These are phyloP conservation scores for Hericium coralloides DNA, from an alignment of 768 basidiomycete genomes.

Conservation along the genomic window DNA sequence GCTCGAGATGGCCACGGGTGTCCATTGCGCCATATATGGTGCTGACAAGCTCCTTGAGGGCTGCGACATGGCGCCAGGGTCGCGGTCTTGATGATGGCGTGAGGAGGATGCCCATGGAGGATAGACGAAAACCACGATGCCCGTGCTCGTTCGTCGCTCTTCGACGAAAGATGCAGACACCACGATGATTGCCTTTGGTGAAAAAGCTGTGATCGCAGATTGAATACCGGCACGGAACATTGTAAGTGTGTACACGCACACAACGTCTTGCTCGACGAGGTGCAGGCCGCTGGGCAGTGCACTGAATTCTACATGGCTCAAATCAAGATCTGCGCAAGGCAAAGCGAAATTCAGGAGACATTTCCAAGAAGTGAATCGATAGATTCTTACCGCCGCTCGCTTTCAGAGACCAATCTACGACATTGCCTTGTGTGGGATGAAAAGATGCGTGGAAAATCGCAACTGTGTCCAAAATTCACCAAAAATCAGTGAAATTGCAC, in stretches of 20 bases:
- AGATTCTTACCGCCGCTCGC: constrained; percentile 49
- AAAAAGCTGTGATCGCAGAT: constrained; percentile 45
- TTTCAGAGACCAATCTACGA: constrained; percentile 72
- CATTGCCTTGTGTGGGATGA: constrained; percentile 74
- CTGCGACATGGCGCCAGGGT: constrained; percentile 67
- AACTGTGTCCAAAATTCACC: constrained; percentile 31
- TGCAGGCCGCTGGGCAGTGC: constrained; percentile 78
- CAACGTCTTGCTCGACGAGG: constrained; percentile 66
- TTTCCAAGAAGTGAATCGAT: neutral
- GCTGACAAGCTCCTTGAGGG: constrained; percentile 51
- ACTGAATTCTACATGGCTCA: constrained; percentile 72
- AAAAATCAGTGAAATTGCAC: neutral
- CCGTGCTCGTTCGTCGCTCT: constrained; percentile 60
- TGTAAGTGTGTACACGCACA: constrained; percentile 41
- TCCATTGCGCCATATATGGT: constrained; percentile 45
- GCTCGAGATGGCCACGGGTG: constrained; percentile 36
- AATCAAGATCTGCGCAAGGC: constrained; percentile 42
- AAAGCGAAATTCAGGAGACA: neutral
- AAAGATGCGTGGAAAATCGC: constrained; percentile 82
- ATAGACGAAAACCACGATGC: constrained; percentile 73
- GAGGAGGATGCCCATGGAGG: constrained; percentile 68
- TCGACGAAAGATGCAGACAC: constrained; percentile 67
- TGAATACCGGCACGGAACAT: constrained; percentile 1
- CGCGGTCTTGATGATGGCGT: constrained; percentile 55
- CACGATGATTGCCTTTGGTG: constrained; percentile 56